phyloP scores from a whole-genome alignment of 2,329 filamentous ascomycete genomes.

The Metarhizium robertsii region DNA sequence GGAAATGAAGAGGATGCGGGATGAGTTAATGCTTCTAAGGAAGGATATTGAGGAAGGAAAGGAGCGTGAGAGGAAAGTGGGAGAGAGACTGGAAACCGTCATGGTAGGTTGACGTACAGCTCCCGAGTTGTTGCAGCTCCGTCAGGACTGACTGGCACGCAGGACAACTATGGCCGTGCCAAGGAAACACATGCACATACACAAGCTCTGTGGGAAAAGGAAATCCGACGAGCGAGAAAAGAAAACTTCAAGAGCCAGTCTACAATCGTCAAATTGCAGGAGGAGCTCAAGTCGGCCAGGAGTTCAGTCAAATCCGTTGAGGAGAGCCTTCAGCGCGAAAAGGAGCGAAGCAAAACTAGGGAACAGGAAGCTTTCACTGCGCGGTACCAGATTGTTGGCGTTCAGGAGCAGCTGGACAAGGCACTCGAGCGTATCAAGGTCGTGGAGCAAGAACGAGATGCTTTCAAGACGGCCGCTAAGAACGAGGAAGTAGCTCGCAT shows the following conservation, averaged over 20 bases:
- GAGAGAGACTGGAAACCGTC: conserved; percentile 57
- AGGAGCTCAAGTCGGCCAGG: conserved; percentile 58
- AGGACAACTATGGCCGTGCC: conserved; percentile 62
- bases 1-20: conserved; percentile 54
- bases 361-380: conserved; percentile 63
- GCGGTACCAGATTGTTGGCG: conserved; percentile 53
- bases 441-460: conserved; percentile 65
- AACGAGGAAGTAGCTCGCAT: conserved; percentile 66
- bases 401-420: conserved; percentile 59
- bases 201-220: conserved; percentile 63
- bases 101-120: conserved; percentile 44
- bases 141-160: conserved; percentile 2
- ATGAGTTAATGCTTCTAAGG: conserved; percentile 47
- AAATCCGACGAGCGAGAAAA: conserved; percentile 59
- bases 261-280: conserved; percentile 59
- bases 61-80: conserved; percentile 56
- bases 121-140: background rate
- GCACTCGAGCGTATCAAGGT: conserved; percentile 53
- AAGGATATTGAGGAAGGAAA: conserved; percentile 55
- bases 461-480: conserved; percentile 60
- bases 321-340: conserved; percentile 52
- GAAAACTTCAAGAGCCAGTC: conserved; percentile 70
- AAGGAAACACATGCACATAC: conserved; percentile 62
- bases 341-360: conserved; percentile 47
- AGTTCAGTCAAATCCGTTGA: conserved; percentile 45